phyloP scores from a whole-genome alignment of 1,139 yeast genomes.

The Suhomyces chickasaworum region DNA sequence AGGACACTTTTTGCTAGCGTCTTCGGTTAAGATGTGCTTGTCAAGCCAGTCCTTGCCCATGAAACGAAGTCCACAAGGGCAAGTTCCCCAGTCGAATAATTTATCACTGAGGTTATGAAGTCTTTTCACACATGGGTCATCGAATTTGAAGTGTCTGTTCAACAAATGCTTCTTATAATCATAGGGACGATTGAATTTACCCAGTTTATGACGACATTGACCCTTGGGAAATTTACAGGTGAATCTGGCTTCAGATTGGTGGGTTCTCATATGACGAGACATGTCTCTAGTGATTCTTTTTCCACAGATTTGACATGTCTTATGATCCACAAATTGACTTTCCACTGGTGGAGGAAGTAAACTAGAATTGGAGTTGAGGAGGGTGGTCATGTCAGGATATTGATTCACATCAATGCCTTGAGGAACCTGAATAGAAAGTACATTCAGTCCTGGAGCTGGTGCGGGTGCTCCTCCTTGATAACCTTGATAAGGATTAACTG shows the following conservation, averaged over 20 bases:
- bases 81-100: slow-evolving; percentile 53
- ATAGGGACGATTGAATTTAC: slow-evolving; percentile 62
- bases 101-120: slow-evolving; percentile 58
- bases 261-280: slow-evolving; percentile 67
- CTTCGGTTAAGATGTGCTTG: slow-evolving; percentile 49
- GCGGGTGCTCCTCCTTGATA: slow-evolving; percentile 3
- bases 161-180: slow-evolving; percentile 69
- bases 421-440: slow-evolving; percentile 17
- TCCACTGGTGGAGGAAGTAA: slow-evolving; percentile 43
- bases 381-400: slow-evolving; percentile 45
- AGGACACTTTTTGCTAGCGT: slow-evolving; percentile 32
- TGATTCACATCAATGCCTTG: slow-evolving; percentile 23
- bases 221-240: slow-evolving; percentile 59
- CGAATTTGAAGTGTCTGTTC: slow-evolving; percentile 62
- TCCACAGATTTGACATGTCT: slow-evolving; percentile 55
- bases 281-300: slow-evolving; percentile 61
- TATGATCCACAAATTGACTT: slow-evolving; percentile 25
- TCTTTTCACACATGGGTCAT: slow-evolving; percentile 48
- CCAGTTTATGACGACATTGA: slow-evolving; percentile 61
- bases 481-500: slow-evolving; percentile 5
- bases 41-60: slow-evolving; percentile 60
- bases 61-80: slow-evolving; percentile 58
- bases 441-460: slow-evolving; percentile 1
- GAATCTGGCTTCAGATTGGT: slow-evolving; percentile 59
- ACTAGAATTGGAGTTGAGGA: slow-evolving; percentile 40